Percentiles rank a stretch among this genome's conserved stretches.
Conservation (phyloP, 352 stramenopile species). For the Globisporangium middletonii region DNA sequence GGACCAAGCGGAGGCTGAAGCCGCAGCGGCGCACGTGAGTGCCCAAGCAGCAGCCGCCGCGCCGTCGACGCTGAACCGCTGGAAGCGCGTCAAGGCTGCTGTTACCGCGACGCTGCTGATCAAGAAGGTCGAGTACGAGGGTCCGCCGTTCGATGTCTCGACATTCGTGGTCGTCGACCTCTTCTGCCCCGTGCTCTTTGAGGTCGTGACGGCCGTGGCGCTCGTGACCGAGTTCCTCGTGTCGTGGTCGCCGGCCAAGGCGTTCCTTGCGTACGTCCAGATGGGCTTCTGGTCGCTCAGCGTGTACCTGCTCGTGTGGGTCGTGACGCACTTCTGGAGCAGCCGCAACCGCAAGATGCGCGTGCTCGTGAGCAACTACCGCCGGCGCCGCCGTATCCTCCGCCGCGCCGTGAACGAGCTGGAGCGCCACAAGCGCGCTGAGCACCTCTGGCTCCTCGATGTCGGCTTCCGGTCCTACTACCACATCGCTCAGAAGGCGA, state of each 20-base stretch:
- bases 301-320: conserved; percentile 63
- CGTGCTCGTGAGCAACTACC: conserved; percentile 69
- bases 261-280: conserved; percentile 66
- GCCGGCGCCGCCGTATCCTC: conserved; percentile 46
- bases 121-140: conserved; percentile 48
- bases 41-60: conserved; percentile 6
- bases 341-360: conserved; percentile 76
- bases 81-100: conserved; percentile 44
- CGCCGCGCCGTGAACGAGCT: conserved; percentile 42
- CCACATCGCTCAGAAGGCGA: conserved; percentile 40
- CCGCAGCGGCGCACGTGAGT: conserved; percentile 10
- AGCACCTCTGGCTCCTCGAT: conserved; percentile 68
- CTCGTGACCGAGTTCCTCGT: conserved; percentile 45
- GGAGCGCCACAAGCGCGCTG: conserved; percentile 52
- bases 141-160: conserved; percentile 54
- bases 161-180: conserved; percentile 76
- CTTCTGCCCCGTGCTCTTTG: conserved; percentile 67
- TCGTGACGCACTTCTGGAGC: conserved; percentile 75
- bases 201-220: conserved; percentile 42
- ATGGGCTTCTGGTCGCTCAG: conserved; percentile 57
- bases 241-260: conserved; percentile 51
- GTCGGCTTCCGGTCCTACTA: conserved; percentile 72
- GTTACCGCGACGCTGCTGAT: conserved; percentile 57
- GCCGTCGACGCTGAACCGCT: conserved; percentile 28
- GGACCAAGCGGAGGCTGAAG: conserved; percentile 19